A percentile compares a stretch with the other conserved stretches of the same genome.
Evolutionary conservation across 805 yeast genomes (phyloP).

Genomic region (Yarrowia sp.): DNA sequence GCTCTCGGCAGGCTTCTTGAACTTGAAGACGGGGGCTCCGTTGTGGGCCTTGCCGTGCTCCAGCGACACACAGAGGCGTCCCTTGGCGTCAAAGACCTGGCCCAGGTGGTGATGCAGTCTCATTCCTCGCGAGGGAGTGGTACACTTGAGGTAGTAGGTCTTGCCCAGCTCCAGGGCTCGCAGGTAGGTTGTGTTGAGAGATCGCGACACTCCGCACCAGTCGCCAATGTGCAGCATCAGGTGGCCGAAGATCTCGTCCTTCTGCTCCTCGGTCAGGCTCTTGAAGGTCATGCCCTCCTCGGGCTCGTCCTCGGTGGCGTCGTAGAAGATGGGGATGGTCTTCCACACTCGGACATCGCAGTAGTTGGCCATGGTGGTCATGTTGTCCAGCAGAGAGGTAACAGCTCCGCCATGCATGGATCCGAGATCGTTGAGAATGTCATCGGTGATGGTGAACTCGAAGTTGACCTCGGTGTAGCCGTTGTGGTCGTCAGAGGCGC

Average conservation of each 20-base stretch:
- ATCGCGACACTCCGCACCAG: slow-evolving; percentile 26
- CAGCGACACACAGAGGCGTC: slow-evolving; percentile 11
- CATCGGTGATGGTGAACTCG: slow-evolving; percentile 23
- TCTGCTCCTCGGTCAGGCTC: slow-evolving; percentile 13
- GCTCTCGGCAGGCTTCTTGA: slow-evolving; percentile 9
- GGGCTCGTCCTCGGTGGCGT: slow-evolving; percentile 22
- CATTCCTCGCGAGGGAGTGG: slow-evolving; percentile 26
- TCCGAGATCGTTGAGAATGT: slow-evolving; percentile 24
- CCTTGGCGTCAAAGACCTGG: slow-evolving; percentile 18
- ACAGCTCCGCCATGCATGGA: slow-evolving; percentile 27
- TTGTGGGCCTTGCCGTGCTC: slow-evolving; percentile 26
- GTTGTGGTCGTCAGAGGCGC: slow-evolving; percentile 14
- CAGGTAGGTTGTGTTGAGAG: slow-evolving; percentile 22
- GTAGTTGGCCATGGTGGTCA: slow-evolving; percentile 26
- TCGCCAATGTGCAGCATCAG: slow-evolving; percentile 20
- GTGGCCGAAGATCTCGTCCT: slow-evolving; percentile 19
- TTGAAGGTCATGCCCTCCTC: slow-evolving; percentile 14
- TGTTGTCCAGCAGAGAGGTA: slow-evolving; percentile 17
- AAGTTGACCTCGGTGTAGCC: slow-evolving; percentile 20
- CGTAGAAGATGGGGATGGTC: slow-evolving; percentile 24
- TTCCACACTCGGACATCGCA: slow-evolving; percentile 25
- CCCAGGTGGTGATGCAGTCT: slow-evolving; percentile 18
- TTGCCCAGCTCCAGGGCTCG: slow-evolving; percentile 18
- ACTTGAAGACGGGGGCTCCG: slow-evolving; percentile 20
- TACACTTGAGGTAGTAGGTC: slow-evolving; percentile 1